Base-by-base conservation (phyloP, 1,284 basidiomycete species). In the Ganoderma lingzhi region DNA sequence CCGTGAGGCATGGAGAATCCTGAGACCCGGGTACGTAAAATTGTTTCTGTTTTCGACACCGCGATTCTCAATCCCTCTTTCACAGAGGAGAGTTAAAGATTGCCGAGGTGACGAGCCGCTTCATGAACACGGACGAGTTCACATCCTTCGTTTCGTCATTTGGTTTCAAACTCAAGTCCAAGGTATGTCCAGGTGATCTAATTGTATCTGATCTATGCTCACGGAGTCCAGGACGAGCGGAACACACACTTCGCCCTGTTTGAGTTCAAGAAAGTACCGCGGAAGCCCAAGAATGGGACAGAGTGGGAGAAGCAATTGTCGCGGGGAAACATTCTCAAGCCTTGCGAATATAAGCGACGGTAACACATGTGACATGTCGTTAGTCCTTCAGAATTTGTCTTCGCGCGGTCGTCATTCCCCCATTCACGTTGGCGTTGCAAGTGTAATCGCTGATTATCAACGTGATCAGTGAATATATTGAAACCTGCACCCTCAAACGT, bases 311-410 rank as follows among this genome's bases (percentile, higher is more conserved):
- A 83, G 61, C 78, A 96, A 35, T 76, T 90, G 66, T 80, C 83
- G 28, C 86, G 87, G 74, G 92, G 93, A 19, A 80, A 84, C 73
- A 80, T 91, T 51, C 84, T 99, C 69, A 96, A 96, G 79, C 93
- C 96, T 41, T 99, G 98, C 82, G 94, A 99, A 80, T 99, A 99
- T 81, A 99, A 99, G 82, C 89, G 95, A 77, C 88, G 97, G 77
- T 99, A 67, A 62, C 58, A 28, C 37, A 61, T 61, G 59, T 61
- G 51, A 28, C 37, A 61, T 61, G 59, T 61, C 41, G 59, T 28
- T 61, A 61, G 59, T 9, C 37, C 23, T 23, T 61, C 41, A 28
- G 30, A 35, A 41, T 23, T 28, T 61, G 41, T 6, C 10, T 5
- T n/a, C 15, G 56, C 17, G 35, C 19, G 56, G 3, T 35, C 19